Evolutionary conservation across 148 eudicot species (phyloP).

Genomic region (Rhododendron griersonianum): DNA sequence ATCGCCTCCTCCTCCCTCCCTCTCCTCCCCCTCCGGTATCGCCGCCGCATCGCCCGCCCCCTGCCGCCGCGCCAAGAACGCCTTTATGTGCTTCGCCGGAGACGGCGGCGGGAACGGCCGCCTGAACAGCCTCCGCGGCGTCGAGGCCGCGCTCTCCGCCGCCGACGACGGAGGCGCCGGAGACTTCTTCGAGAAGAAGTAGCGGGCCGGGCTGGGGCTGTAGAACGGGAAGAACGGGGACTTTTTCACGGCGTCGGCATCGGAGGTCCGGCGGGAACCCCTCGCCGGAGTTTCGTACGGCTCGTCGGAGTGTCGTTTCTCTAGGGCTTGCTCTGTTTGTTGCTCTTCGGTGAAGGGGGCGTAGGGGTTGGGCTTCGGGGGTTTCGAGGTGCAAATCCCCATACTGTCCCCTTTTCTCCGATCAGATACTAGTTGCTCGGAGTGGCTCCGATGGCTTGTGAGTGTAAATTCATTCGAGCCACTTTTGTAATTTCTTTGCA

Average conservation of each 20-base stretch:
- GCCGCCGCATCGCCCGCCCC: constrained; percentile 14
- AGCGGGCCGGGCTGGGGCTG: constrained; percentile 43
- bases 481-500: neutral
- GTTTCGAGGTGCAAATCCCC: constrained; percentile 13
- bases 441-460: neutral
- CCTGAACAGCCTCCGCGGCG: constrained; percentile 33
- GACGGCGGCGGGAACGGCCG: constrained; percentile 53
- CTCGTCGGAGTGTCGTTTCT: neutral
- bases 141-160: constrained; percentile 21
- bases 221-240: constrained; percentile 45
- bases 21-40: constrained; percentile 18
- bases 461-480: neutral
- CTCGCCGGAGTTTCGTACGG: constrained; percentile 17
- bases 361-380: constrained; percentile 7
- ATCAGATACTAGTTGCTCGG: neutral
- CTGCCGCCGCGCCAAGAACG: constrained; percentile 33
- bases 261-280: neutral
- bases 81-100: constrained; percentile 60
- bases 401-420: neutral
- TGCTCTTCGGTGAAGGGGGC: constrained; percentile 12
- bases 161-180: constrained; percentile 14
- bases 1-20: constrained; percentile 9
- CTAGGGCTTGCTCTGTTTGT: neutral
- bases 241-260: constrained; percentile 20
- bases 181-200: constrained; percentile 29